A percentile compares a stretch with the other conserved stretches of the same genome.
phyloP scores from a whole-genome alignment of 108 stramenopile species.

The Aurantiochytrium sp. region DNA sequence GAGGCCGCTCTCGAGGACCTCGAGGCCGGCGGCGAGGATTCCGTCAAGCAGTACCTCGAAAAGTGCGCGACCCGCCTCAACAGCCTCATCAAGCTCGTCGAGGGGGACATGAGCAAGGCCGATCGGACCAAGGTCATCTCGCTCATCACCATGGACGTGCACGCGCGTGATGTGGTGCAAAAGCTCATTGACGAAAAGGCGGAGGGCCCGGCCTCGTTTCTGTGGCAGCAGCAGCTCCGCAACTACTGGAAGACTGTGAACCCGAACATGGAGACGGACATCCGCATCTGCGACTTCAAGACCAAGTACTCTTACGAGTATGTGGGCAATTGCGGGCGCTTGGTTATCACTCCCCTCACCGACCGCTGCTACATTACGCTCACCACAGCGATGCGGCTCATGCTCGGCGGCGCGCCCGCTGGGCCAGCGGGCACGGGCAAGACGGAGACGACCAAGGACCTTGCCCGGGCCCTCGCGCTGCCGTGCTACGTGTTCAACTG shows the following conservation, averaged over 20 bases:
- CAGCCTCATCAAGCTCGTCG: constrained; percentile 70
- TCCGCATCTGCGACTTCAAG: constrained; percentile 75
- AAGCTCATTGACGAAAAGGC: constrained; percentile 74
- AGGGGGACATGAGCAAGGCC: constrained; percentile 65
- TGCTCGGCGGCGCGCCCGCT: constrained; percentile 84
- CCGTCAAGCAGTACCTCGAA: constrained; percentile 75
- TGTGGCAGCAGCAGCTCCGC: constrained; percentile 83
- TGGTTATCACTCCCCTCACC: constrained; percentile 83
- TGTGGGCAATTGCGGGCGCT: constrained; percentile 79
- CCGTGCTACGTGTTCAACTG: constrained; percentile 89
- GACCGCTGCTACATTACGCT: constrained; percentile 87
- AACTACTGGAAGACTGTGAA: constrained; percentile 71
- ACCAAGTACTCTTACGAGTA: constrained; percentile 89
- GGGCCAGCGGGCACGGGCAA: constrained; percentile 87
- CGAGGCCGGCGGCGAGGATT: constrained; percentile 79
- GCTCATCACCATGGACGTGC: constrained; percentile 85
- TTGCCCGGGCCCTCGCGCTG: constrained; percentile 76
- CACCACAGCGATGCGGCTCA: constrained; percentile 81
- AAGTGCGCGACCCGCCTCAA: constrained; percentile 66
- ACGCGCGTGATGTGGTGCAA: constrained; percentile 79
- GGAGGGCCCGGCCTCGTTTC: constrained; percentile 72
- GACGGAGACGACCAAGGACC: constrained; percentile 82
- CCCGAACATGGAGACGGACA: constrained; percentile 69
- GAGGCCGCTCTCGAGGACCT: constrained; percentile 76
- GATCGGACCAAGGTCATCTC: constrained; percentile 82